Evolutionary conservation across 208 protist species (phyloP), one percentile per base, ranked within the genome.

Genomic region (Wallacemonas collosoma): DNA sequence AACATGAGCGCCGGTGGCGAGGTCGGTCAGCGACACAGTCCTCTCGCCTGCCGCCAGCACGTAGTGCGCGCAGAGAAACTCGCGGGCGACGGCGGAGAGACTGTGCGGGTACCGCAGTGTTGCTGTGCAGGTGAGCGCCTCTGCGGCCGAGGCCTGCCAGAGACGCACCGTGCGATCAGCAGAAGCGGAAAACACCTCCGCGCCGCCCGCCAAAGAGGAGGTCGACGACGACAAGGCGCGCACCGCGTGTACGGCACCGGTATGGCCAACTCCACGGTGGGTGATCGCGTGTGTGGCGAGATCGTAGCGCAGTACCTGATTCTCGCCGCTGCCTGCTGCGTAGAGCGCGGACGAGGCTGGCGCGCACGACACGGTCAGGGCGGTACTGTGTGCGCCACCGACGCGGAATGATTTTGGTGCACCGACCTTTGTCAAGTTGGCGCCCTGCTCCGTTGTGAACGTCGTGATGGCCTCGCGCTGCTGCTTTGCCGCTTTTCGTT

Each of bases 161-260:
- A 99, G 98, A 36, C 98, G 87, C 72, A 99, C 96, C 35, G 98
- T 99, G 64, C 97, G 84, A 80, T 99, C 99, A 69, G 99, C 98
- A 1, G 95, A 98, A 2, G 95, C 91, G 3, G 93, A 98, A 1
- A 99, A 60, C 39, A 99, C 95, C 35, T 97, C 79, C 36, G 67
- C 63, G 5, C 56, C 62, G 35, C 70, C 53, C 44, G n/a, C 11
- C 26, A 63, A 50, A 14, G 54, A 26, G 54, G 54, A 8, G 12
- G 45, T 64, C 17, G 67, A 63, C 41, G 60, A 11, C 8, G 41
- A 15, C 41, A 65, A 17, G 41, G 60, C 60, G n/a, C 8, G 60
- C 40, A 87, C 71, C n/a, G 79, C 86, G 70, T 86, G 85, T 36
- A 95, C 83, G 3, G 81, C 66, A 39, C 79, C 75, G 38, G 80